Conservation (phyloP, 2,329 filamentous ascomycete species). For the Ophiostoma himal-ulmi region DNA sequence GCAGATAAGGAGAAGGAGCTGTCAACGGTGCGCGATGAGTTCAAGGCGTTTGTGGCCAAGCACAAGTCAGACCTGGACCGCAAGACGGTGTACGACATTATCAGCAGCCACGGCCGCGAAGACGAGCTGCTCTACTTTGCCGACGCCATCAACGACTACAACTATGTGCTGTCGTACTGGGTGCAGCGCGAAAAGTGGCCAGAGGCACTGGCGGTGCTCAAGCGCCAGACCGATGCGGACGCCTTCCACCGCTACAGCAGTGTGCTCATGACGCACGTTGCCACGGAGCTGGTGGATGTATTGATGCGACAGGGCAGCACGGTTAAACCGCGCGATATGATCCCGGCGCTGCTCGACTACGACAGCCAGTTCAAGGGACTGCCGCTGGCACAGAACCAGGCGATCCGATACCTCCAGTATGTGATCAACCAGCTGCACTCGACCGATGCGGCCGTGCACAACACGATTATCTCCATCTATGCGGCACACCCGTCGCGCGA, state of each 20-base stretch:
- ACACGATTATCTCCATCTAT: slow-evolving; percentile 93
- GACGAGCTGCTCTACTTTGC: slow-evolving; percentile 90
- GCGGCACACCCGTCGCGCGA: slow-evolving; percentile 78
- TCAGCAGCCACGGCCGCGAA: slow-evolving; percentile 90
- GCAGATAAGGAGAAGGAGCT: slow-evolving; percentile 46
- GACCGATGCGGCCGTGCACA: slow-evolving; percentile 82
- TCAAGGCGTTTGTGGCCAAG: slow-evolving; percentile 77
- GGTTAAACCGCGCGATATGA: slow-evolving; percentile 78
- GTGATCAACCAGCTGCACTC: slow-evolving; percentile 82
- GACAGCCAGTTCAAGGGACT: slow-evolving; percentile 66
- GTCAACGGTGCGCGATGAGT: slow-evolving; percentile 66
- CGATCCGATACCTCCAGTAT: slow-evolving; percentile 86
- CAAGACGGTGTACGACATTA: slow-evolving; percentile 91
- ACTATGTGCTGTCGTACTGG: slow-evolving; percentile 95
- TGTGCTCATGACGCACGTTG: slow-evolving; percentile 86
- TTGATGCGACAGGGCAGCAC: slow-evolving; percentile 82
- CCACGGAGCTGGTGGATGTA: slow-evolving; percentile 85
- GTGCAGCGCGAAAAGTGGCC: slow-evolving; percentile 89
- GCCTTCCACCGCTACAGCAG: slow-evolving; percentile 96
- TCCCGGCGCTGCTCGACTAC: slow-evolving; percentile 90
- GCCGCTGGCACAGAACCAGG: slow-evolving; percentile 72
- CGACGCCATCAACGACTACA: slow-evolving; percentile 80
- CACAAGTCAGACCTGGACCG: slow-evolving; percentile 83
- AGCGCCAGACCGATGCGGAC: slow-evolving; percentile 85
- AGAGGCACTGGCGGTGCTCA: slow-evolving; percentile 80